Evolutionary conservation across 1,284 basidiomycete genomes (phyloP), one percentile per base, ranked within the genome.

Genomic region (Tilletia setariae): DNA sequence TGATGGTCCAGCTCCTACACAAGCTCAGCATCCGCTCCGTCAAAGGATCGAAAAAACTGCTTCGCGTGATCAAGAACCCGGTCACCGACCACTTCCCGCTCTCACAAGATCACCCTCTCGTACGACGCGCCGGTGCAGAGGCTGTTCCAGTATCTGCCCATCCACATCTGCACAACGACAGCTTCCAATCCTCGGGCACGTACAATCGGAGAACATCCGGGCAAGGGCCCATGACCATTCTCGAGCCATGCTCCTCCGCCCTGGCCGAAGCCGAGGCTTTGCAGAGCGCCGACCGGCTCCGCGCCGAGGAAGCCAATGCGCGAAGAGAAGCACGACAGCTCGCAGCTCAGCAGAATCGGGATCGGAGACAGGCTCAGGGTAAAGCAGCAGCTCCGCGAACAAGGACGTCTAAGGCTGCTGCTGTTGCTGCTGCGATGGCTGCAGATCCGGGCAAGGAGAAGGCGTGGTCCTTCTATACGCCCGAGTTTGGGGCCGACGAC

Each of bases 11-110:
- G 89, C 87, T 99, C 1, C 87, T 99, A 11, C 96, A 98, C 85
- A 94, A 93, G 79, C 87, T 98, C 32, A 92, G 90, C 67, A 99
- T 99, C 76, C 88, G 95, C 65, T 93, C 93, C 53, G 93, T 96
- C 61, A 95, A 96, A 79, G 95, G 95, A 0, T 91, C 92, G 2
- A 96, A 99, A 84, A 98, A 98, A 84, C 86, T 99, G 16, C 87
- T 99, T 68, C 93, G 95, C 83, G 94, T 98, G 59, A 92, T 99
- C 87, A 95, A 94, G 90, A 98, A 98, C 83, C 96, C 96, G 6
- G 89, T 98, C 49, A 90, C 89, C 1, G 95, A 98, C 81, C 94
- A 99, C 83, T 89, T 99, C 62, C 96, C 96, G 0, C 89, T 89
- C 56, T 46, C 89, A 93, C 85, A 98, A 98, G 86, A 87, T 98